A percentile compares a stretch with the other conserved stretches of the same genome.
Evolutionary conservation across 2,329 filamentous ascomycete species (phyloP).

Genomic region (Hymenotorrendiella dingleyae): DNA sequence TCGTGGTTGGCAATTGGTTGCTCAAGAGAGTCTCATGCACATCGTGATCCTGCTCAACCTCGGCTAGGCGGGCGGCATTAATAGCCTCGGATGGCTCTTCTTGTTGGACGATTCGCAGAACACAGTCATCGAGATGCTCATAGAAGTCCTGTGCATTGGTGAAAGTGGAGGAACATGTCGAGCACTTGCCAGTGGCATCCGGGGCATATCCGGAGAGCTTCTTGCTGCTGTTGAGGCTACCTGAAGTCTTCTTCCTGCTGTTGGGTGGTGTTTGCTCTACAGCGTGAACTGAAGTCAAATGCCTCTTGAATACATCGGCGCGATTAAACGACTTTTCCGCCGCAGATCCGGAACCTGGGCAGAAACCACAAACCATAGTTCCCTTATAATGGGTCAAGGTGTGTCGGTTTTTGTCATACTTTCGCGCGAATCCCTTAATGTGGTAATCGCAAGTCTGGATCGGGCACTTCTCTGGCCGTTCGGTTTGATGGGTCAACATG

Average conservation of each 20-base stretch:
- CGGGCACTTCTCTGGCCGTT: constrained; percentile 92
- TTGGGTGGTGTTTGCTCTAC: constrained; percentile 94
- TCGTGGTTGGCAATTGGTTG: constrained; percentile 39
- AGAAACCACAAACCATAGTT: constrained; percentile 97
- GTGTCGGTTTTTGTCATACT: constrained; percentile 97
- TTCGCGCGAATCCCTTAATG: constrained; percentile 86
- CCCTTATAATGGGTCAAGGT: constrained; percentile 96
- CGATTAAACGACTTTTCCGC: constrained; percentile 95
- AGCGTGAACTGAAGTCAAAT: constrained; percentile 85
- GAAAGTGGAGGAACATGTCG: constrained; percentile 82
- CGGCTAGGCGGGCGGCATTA: constrained; percentile 60
- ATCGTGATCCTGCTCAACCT: constrained; percentile 58
- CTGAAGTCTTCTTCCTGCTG: constrained; percentile 63
- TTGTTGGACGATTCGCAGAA: constrained; percentile 65
- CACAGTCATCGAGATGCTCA: constrained; percentile 81
- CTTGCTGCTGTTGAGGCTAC: constrained; percentile 30
- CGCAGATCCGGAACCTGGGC: constrained; percentile 77
- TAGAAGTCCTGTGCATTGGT: constrained; percentile 92
- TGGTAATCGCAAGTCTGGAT: constrained; percentile 93
- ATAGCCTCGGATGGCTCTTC: constrained; percentile 64
- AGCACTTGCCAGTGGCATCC: constrained; percentile 81
- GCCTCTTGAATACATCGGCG: constrained; percentile 94
- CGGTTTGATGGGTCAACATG: constrained; percentile 91
- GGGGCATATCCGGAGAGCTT: constrained; percentile 66
- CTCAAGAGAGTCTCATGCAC: constrained; percentile 59